A percentile compares a stretch with the other conserved stretches of the same genome.
Evolutionary conservation across 2,329 filamentous ascomycete genomes (phyloP).

Genomic region (Thermothelomyces thermophilus): DNA sequence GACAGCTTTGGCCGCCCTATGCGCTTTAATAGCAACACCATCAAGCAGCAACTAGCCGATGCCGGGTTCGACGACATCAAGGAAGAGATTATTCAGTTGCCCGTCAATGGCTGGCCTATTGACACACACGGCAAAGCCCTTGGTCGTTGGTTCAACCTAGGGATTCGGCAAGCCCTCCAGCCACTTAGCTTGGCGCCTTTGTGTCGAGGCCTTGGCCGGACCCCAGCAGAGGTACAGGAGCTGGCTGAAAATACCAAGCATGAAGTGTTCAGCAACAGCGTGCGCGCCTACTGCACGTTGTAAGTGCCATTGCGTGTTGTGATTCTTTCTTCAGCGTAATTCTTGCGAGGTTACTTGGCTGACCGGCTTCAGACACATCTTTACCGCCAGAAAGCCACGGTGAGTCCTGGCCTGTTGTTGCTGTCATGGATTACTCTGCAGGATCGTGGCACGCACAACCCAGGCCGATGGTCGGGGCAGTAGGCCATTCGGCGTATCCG

Average conservation of each 20-base stretch:
- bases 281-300: conserved; percentile 70
- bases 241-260: conserved; percentile 57
- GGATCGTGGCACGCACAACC: conserved; percentile 1
- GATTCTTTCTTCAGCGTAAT: neutral
- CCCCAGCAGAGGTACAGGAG: conserved; percentile 53
- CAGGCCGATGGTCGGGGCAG: neutral
- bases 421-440: neutral
- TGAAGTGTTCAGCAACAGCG: conserved; percentile 62
- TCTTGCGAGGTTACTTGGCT: neutral
- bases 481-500: neutral
- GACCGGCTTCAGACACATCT: conserved; percentile 28
- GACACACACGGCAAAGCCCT: conserved; percentile 60
- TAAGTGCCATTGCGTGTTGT: conserved; percentile 41
- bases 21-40: conserved; percentile 48
- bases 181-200: conserved; percentile 69
- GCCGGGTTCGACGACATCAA: conserved; percentile 76
- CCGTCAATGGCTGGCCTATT: conserved; percentile 66
- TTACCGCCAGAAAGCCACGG: conserved; percentile 30
- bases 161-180: conserved; percentile 65
- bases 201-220: conserved; percentile 56
- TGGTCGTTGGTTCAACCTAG: conserved; percentile 78
- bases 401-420: conserved; percentile 14
- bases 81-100: conserved; percentile 61
- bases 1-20: conserved; percentile 58
- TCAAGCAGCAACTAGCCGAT: conserved; percentile 52